Base-by-base conservation (phyloP, 495 filamentous ascomycete species). In the Penicillium verhagenii region DNA sequence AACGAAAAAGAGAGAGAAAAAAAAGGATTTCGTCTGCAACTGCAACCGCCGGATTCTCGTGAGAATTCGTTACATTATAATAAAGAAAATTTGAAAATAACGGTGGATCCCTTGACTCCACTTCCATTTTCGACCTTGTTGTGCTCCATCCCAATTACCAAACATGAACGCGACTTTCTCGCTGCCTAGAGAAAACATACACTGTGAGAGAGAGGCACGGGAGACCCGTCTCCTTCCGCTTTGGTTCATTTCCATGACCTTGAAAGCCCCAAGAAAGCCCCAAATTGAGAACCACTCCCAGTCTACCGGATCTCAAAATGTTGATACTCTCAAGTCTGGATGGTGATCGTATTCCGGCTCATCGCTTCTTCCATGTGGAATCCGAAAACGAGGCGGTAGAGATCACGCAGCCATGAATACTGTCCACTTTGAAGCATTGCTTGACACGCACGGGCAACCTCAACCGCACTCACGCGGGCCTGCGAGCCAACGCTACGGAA, bases 321-420 rank as follows among this genome's bases (percentile, higher is more conserved):
- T 11, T 38, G 10, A 2, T 16, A n/a, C n/a, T 2, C 14, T 52
- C 66, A 79, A 9, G 68, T 67, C 52, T 77, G 73, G 47, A 87
- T 79, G 7, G 69, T 73, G 2, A 79, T 69, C 25, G 74, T 74
- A 59, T 81, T 81, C 42, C 80, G 71, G 16, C 68, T 62, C 45
- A 83, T 82, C 1, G 83, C 85, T 57, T 94, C 91, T 55, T 95
- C 89, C 23, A 87, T 63, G 51, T 86, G 83, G 64, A 90, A 90
- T 0, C 91, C 90, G 71, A 93, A 92, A 3, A 96, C 90, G n/a
- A 91, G 74, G 43, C 83, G 79, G 72, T 86, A 96, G 9, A 96
- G 71, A 67, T 96, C 92, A 20, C 80, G 78, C 56, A 96, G 71
- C 81, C 90, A 96, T 18, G 73, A 73, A 66, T 91, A 89, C 57